Conservation (phyloP, 2,329 filamentous ascomycete genomes). For the Neofusicoccum laricinum region DNA sequence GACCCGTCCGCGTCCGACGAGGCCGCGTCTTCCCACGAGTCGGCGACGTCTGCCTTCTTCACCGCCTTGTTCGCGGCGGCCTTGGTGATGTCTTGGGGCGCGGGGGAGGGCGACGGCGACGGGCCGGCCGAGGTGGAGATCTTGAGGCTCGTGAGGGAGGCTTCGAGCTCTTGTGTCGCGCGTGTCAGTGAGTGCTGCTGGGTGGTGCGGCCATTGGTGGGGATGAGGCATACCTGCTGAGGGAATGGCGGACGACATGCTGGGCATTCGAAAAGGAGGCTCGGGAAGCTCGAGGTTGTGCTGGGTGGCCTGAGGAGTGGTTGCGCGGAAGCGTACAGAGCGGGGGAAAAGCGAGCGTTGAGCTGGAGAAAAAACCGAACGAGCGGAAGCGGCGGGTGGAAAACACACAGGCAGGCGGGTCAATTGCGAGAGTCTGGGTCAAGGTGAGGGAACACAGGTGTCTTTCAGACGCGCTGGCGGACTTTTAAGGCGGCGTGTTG, state of each 20-base stretch:
- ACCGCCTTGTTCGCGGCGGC: constrained; percentile 30
- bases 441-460: background rate
- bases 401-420: background rate
- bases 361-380: background rate
- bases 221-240: constrained; percentile 24
- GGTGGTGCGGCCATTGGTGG: background rate
- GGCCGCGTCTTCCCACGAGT: constrained; percentile 77
- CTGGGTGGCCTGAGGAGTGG: constrained; percentile 1
- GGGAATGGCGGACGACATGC: constrained; percentile 22
- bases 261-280: background rate
- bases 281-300: background rate
- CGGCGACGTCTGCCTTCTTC: constrained; percentile 47
- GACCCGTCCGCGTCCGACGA: constrained; percentile 17
- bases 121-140: constrained; percentile 31
- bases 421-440: background rate
- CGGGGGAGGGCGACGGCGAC: constrained; percentile 17
- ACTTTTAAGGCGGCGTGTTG: constrained; percentile 5
- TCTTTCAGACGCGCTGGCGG: background rate
- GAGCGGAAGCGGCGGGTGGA: background rate
- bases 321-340: background rate
- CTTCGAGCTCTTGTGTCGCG: constrained; percentile 31
- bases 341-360: constrained; percentile 3
- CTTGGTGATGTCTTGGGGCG: constrained; percentile 25
- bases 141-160: constrained; percentile 35
- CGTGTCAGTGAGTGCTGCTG: constrained; percentile 10